phyloP scores from a whole-genome alignment of 2,329 filamentous ascomycete species.

The Pseudovirgaria hyperparasitica region DNA sequence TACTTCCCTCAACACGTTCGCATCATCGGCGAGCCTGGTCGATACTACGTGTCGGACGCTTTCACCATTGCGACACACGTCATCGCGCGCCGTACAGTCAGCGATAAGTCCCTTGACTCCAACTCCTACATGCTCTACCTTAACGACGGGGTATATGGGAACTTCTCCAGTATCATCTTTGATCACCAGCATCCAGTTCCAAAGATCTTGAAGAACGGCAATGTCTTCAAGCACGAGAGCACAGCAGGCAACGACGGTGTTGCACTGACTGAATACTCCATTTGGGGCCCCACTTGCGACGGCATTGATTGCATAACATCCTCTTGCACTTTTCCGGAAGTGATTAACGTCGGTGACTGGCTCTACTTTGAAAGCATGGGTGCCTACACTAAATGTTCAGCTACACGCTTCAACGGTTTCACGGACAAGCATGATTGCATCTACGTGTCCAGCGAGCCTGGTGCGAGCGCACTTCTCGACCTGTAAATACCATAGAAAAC shows the following conservation, averaged over 20 bases:
- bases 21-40: constrained; percentile 90
- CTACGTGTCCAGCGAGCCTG: constrained; percentile 89
- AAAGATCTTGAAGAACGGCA: constrained; percentile 57
- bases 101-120: constrained; percentile 50
- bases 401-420: constrained; percentile 96
- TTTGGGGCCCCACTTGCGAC: constrained; percentile 97
- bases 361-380: constrained; percentile 99
- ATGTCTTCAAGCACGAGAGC: constrained; percentile 43
- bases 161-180: constrained; percentile 99
- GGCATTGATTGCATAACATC: constrained; percentile 90
- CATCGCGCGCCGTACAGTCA: constrained; percentile 84
- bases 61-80: constrained; percentile 94
- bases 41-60: constrained; percentile 86
- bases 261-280: constrained; percentile 65
- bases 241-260: constrained; percentile 32
- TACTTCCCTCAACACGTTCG: constrained; percentile 76
- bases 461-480: constrained; percentile 59
- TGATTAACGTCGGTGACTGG: constrained; percentile 90
- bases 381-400: constrained; percentile 95
- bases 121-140: constrained; percentile 93
- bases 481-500: no score
- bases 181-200: constrained; percentile 89
- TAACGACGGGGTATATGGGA: constrained; percentile 95
- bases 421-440: constrained; percentile 83
- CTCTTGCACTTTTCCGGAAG: constrained; percentile 62